Base-by-base conservation (phyloP, 768 basidiomycete genomes). In the Tricholoma saponaceum region DNA sequence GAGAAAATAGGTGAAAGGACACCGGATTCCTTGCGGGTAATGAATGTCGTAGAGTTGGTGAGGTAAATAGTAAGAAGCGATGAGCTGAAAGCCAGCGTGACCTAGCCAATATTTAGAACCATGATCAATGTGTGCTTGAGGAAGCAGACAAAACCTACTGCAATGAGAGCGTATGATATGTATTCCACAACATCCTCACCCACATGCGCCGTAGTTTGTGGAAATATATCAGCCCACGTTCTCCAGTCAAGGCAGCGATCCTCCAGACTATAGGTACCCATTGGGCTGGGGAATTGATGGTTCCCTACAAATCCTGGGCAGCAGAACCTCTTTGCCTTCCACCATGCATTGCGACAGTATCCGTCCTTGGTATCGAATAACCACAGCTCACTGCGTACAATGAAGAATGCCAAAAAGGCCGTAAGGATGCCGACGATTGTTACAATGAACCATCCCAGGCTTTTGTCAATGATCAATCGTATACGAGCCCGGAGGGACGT, bases 321-420 rank as follows among this genome's bases (percentile, higher is more conserved):
- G 69, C 96, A 99, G 71, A 93, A 92, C 3, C 86, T 77, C 61
- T 82, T 86, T 0, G 92, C 84, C 62, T 82, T 87, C 75, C 81
- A 87, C 86, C 89, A 89, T 0, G 77, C 77, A 0, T 72, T 70
- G 2, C 65, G 64, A 70, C 96, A 99, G 68, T 90, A 92, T 0
- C 97, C 97, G 52, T 93, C 90, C 72, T 98, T 98, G 55, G 88
- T 67, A 70, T 96, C 93, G 65, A 98, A 99, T 8, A 98, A 76
- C 80, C 85, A 87, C 68, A 90, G 88, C 67, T 99, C 97, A 58
- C 82, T 79, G 18, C 90, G 84, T 37, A 95, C 83, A 62, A 99
- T 87, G 55, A 91, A 71, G 69, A 92, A 98, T 4, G 96, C 96
- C 37, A 90, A 74, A 47, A 95, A 58, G 8, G 96, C 95, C 10